These are phyloP conservation scores for Stylonectria norvegica DNA, from an alignment of 2,329 filamentous ascomycete genomes.

Conservation along the genomic window DNA sequence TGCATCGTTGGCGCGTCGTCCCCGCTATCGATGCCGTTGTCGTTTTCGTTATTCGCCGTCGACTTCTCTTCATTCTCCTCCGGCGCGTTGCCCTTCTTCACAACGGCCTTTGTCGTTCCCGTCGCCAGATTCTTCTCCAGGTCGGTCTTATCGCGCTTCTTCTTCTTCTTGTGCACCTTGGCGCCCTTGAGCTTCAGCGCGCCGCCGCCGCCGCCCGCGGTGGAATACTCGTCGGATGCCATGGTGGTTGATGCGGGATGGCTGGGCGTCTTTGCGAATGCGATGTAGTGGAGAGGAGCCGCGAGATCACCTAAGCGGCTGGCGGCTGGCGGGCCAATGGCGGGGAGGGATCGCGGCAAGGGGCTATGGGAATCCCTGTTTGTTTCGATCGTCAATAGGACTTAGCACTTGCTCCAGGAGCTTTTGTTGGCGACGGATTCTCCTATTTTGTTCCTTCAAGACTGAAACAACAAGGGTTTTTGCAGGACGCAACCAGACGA, in stretches of 20 bases:
- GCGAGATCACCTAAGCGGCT: slow-evolving; percentile 6
- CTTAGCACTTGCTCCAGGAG: not conserved
- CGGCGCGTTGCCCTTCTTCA: slow-evolving; percentile 20
- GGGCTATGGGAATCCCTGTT: slow-evolving; percentile 1
- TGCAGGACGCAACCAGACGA: not conserved
- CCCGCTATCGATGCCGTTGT: slow-evolving; percentile 28
- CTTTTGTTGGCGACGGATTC: not conserved
- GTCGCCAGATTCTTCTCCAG: slow-evolving; percentile 46
- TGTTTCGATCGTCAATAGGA: slow-evolving; percentile 3
- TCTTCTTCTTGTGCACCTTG: slow-evolving; percentile 61
- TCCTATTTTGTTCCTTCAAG: not conserved
- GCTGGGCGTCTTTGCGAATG: slow-evolving; percentile 3
- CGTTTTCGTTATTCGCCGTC: slow-evolving; percentile 19
- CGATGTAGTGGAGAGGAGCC: slow-evolving; percentile 8
- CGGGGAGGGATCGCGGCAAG: not conserved
- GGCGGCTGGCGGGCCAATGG: slow-evolving; percentile 10
- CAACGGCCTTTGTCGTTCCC: slow-evolving; percentile 20
- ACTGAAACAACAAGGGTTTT: not conserved
- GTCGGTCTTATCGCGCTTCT: slow-evolving; percentile 51
- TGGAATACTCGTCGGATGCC: slow-evolving; percentile 72
- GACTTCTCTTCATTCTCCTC: slow-evolving; percentile 19
- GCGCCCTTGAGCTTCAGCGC: slow-evolving; percentile 82
- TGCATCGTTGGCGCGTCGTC: slow-evolving; percentile 30
- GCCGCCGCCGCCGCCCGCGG: slow-evolving; percentile 62
- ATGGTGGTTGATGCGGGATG: slow-evolving; percentile 40